Conservation (phyloP, 2,329 filamentous ascomycete genomes). For the Beauveria australis region DNA sequence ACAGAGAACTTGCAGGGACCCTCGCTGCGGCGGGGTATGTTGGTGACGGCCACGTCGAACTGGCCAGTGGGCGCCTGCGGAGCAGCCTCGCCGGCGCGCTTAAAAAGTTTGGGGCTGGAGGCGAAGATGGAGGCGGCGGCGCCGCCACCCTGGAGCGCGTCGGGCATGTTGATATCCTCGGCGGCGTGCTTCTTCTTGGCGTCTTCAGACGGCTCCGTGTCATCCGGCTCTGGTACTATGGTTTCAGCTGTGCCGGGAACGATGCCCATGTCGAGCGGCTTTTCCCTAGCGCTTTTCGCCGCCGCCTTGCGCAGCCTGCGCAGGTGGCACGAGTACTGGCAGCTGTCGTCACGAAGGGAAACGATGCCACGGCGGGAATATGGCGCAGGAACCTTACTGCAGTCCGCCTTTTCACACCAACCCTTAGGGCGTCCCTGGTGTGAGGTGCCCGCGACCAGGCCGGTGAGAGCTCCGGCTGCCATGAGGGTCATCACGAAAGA, state of each 20-base stretch:
- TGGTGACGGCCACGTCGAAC: neutral
- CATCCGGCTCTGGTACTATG: neutral
- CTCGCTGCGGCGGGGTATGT: neutral
- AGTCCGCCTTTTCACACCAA: neutral
- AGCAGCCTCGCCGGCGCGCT: neutral
- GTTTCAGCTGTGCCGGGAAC: neutral
- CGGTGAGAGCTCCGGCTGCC: neutral
- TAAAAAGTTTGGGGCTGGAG: neutral
- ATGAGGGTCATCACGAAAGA: neutral
- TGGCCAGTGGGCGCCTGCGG: neutral
- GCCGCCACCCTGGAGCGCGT: neutral
- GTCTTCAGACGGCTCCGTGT: neutral
- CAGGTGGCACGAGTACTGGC: neutral
- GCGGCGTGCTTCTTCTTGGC: neutral
- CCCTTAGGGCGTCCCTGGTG: neutral
- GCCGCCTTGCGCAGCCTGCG: neutral
- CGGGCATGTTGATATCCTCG: neutral
- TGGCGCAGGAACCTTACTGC: neutral
- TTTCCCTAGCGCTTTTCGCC: neutral
- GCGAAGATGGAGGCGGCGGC: neutral
- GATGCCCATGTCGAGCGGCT: neutral
- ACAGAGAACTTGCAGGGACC: neutral
- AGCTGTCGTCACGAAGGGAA: neutral
- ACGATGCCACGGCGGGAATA: neutral
- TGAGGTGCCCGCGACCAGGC: neutral